Evolutionary conservation across 176 grass and related monocot species (phyloP).

Genomic region (Aegilops umbellulata): DNA sequence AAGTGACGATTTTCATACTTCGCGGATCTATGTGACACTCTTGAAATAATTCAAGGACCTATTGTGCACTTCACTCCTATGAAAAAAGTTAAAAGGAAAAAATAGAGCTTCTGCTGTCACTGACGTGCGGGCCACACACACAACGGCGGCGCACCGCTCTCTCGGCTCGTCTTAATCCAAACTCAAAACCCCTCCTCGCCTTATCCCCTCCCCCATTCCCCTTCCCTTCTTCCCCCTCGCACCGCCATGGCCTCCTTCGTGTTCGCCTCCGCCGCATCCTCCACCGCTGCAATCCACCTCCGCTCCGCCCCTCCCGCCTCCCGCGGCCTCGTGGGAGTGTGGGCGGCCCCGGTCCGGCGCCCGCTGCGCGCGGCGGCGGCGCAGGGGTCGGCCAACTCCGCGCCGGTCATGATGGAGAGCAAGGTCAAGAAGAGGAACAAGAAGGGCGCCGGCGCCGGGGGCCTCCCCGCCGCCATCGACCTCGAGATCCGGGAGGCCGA

Average conservation of each 20-base stretch:
- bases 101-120: no score
- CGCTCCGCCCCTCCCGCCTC: background rate
- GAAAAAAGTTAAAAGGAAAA: no score
- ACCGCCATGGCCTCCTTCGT: slow-evolving; percentile 38
- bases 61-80: no score
- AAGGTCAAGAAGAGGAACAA: slow-evolving; percentile 52
- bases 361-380: background rate
- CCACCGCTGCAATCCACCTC: background rate
- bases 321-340: background rate
- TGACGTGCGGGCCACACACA: no score
- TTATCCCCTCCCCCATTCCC: slow-evolving; percentile 25
- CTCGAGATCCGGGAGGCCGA: slow-evolving; percentile 70
- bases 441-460: slow-evolving; percentile 41
- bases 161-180: no score
- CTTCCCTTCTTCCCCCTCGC: background rate
- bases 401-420: slow-evolving; percentile 31
- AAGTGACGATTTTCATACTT: no score
- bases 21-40: accelerated
- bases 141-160: no score
- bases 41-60: no score
- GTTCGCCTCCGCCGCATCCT: background rate
- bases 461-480: slow-evolving; percentile 55
- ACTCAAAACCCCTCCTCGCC: background rate
- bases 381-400: slow-evolving; percentile 19
- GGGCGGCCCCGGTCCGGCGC: background rate